Evolutionary conservation across 495 filamentous ascomycete genomes (phyloP).

Genomic region (Penicillium soppii): DNA sequence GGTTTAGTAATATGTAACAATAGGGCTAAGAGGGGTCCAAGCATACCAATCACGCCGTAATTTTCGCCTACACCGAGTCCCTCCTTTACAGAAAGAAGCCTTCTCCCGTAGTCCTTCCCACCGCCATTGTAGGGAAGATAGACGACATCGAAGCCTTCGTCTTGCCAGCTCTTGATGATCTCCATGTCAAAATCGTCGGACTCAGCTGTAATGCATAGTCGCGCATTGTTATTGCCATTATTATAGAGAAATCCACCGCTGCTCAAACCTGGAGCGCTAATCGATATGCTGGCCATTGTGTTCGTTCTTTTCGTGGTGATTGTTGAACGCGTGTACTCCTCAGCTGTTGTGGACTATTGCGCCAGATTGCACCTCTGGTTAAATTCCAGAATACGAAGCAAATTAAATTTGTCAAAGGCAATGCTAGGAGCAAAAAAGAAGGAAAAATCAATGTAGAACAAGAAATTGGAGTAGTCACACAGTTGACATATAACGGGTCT

Average conservation of each 20-base stretch:
- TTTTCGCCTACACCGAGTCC: slow-evolving; percentile 48
- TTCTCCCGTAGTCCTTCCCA: slow-evolving; percentile 52
- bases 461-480: background rate
- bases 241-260: slow-evolving; percentile 44
- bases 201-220: slow-evolving; percentile 65
- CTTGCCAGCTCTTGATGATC: slow-evolving; percentile 57
- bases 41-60: slow-evolving; percentile 49
- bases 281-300: slow-evolving; percentile 39
- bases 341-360: no score
- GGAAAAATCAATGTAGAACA: no score
- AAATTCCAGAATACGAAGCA: no score
- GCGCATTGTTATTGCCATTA: slow-evolving; percentile 45
- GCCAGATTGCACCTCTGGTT: background rate
- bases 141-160: slow-evolving; percentile 64
- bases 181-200: slow-evolving; percentile 58
- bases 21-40: background rate
- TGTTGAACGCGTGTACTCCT: background rate
- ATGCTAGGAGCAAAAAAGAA: no score
- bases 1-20: background rate
- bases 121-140: slow-evolving; percentile 58
- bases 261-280: slow-evolving; percentile 34
- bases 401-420: no score
- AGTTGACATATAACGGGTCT: background rate
- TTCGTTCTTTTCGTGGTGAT: background rate
- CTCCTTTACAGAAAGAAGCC: slow-evolving; percentile 45